Evolutionary conservation across 805 yeast species (phyloP).

Genomic region (Candida parachauliodes): DNA sequence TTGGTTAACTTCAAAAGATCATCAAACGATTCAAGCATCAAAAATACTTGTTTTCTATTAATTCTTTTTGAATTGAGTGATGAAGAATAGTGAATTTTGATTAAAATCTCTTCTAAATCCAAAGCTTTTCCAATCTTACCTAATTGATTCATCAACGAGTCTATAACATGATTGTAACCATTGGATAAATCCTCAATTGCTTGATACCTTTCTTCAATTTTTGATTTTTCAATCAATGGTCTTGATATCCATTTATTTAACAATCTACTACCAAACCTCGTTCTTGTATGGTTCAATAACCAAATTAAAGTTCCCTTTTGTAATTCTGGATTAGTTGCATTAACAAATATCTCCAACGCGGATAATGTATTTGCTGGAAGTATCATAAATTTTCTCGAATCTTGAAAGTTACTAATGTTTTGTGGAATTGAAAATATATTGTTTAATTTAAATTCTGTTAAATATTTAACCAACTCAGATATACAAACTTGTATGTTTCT

Average conservation of each 20-base stretch:
- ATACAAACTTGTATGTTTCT: conserved; percentile 33
- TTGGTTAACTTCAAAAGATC: conserved; percentile 22
- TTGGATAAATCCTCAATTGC: conserved; percentile 42
- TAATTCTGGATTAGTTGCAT: conserved; percentile 50
- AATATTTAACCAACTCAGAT: conserved; percentile 47
- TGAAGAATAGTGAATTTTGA: conserved; percentile 38
- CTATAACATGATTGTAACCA: conserved; percentile 30
- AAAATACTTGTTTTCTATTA: conserved; percentile 28
- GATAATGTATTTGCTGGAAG: conserved; percentile 63
- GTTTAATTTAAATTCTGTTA: conserved; percentile 61
- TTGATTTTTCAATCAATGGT: conserved; percentile 57
- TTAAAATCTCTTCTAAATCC: conserved; percentile 34
- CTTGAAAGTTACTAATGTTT: conserved; percentile 51
- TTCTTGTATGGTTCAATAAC: conserved; percentile 76
- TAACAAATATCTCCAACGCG: conserved; percentile 71
- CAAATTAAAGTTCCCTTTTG: conserved; percentile 71
- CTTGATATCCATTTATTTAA: conserved; percentile 68
- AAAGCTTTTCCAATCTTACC: conserved; percentile 22
- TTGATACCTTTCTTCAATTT: conserved; percentile 57
- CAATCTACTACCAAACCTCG: conserved; percentile 69
- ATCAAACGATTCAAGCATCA: conserved; percentile 26
- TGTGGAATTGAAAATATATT: conserved; percentile 49
- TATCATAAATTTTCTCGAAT: conserved; percentile 47
- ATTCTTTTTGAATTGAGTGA: conserved; percentile 18
- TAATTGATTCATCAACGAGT: conserved; percentile 24